These are phyloP conservation scores for Nicotiana rustica DNA, from an alignment of 305 asterid genomes.

Conservation along the genomic window DNA sequence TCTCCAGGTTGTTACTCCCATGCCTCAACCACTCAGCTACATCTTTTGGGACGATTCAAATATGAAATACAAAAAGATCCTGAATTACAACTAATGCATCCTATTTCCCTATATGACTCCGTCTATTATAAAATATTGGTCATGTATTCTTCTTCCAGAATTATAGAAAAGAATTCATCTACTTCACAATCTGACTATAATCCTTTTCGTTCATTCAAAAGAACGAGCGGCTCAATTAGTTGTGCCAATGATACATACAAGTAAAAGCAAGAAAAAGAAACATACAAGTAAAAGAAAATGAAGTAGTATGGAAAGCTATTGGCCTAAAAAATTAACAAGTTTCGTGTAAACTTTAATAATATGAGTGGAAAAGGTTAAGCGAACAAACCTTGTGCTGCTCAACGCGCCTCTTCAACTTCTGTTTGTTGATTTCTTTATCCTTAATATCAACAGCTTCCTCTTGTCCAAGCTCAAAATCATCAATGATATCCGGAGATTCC, in stretches of 20 bases:
- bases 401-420: constrained; percentile 82
- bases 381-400: constrained; percentile 73
- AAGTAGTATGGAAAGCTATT: background rate
- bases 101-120: background rate
- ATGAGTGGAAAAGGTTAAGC: constrained; percentile 27
- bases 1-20: background rate
- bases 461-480: constrained; percentile 90
- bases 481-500: constrained; percentile 85
- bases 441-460: constrained; percentile 83
- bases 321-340: background rate
- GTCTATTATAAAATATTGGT: background rate
- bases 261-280: background rate
- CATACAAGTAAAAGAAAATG: constrained; percentile 28
- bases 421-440: constrained; percentile 83
- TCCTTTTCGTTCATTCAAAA: constrained; percentile 27
- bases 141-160: background rate
- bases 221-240: background rate
- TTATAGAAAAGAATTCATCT: constrained; percentile 11
- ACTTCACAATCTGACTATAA: constrained; percentile 20
- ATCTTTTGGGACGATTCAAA: background rate
- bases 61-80: background rate
- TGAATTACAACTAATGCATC: background rate
- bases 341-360: constrained; percentile 27
- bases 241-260: constrained; percentile 18
- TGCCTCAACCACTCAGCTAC: too few species aligned